phyloP scores from a whole-genome alignment of 306 rosid genomes.

The Gynostemma pentaphyllum region DNA sequence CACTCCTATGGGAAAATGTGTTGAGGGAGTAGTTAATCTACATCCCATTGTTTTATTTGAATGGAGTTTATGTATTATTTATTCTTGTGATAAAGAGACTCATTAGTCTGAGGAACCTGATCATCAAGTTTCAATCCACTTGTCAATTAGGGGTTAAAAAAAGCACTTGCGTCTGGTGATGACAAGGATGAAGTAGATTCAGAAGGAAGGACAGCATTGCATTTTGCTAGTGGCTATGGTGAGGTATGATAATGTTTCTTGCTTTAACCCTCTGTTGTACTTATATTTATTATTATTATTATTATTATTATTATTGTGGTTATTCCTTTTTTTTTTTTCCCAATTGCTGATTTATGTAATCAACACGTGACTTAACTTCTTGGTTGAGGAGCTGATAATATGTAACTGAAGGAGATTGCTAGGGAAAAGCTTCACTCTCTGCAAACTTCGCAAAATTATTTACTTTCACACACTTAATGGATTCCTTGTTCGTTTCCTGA shows the following conservation, averaged over 20 bases:
- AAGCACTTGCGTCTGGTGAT: conserved; percentile 73
- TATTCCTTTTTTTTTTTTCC: not conserved
- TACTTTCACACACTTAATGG: not conserved
- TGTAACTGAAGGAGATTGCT: not conserved
- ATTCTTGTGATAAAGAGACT: not conserved
- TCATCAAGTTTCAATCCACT: not conserved
- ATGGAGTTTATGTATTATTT: not conserved
- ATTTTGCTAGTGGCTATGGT: conserved; percentile 97
- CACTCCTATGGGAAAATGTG: not conserved
- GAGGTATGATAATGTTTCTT: conserved; percentile 49
- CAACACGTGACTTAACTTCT: not conserved
- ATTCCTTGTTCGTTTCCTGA: not conserved
- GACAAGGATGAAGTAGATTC: conserved; percentile 94
- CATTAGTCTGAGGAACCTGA: not conserved
- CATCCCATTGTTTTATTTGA: not conserved
- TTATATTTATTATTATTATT: no score
- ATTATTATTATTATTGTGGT: not conserved
- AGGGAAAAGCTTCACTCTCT: not conserved
- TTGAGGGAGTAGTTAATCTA: not conserved
- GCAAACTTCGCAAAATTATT: not conserved
- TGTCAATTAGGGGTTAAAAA: conserved; percentile 67
- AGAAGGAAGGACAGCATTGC: conserved; percentile 96
- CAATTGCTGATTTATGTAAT: not conserved
- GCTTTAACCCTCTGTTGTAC: not conserved
- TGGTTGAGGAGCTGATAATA: no score